Evolutionary conservation across 495 filamentous ascomycete genomes (phyloP).

Genomic region (Platismatia glauca): DNA sequence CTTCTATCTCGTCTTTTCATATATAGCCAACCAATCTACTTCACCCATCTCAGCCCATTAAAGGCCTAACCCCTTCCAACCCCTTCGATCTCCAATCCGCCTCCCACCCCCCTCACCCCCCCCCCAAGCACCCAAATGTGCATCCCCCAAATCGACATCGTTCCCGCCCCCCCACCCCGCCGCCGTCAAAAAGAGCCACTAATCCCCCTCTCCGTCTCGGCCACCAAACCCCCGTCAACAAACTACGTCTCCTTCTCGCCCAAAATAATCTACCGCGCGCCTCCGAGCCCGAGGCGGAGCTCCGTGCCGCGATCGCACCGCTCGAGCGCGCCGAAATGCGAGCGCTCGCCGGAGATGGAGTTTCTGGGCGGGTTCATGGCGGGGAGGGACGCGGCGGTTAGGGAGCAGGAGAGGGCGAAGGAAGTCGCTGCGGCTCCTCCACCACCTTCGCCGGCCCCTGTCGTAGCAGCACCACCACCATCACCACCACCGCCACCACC

Average conservation of each 20-base stretch:
- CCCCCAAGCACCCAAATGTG: neutral
- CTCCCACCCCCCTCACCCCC: neutral
- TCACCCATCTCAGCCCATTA: neutral
- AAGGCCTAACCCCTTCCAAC: neutral
- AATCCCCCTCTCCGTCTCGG: neutral
- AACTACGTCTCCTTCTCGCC: neutral
- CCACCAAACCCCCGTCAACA: neutral
- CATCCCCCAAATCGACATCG: neutral
- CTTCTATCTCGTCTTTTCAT: neutral
- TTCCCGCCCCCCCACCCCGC: neutral
- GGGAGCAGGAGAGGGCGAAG: neutral
- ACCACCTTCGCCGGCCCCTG: too few relatives aligned
- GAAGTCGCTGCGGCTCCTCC: too few relatives aligned
- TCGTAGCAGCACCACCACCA: neutral
- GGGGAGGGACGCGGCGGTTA: neutral
- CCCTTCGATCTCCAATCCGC: neutral
- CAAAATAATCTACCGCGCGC: neutral
- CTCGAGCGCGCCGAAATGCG: neutral
- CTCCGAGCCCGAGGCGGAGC: neutral
- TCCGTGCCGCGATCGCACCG: neutral
- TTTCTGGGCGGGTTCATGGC: neutral
- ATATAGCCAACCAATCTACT: neutral
- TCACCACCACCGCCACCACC: neutral
- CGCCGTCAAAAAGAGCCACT: neutral
- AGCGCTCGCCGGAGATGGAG: neutral